phyloP scores from a whole-genome alignment of 495 filamentous ascomycete species.

The Penicillium subrubescens region DNA sequence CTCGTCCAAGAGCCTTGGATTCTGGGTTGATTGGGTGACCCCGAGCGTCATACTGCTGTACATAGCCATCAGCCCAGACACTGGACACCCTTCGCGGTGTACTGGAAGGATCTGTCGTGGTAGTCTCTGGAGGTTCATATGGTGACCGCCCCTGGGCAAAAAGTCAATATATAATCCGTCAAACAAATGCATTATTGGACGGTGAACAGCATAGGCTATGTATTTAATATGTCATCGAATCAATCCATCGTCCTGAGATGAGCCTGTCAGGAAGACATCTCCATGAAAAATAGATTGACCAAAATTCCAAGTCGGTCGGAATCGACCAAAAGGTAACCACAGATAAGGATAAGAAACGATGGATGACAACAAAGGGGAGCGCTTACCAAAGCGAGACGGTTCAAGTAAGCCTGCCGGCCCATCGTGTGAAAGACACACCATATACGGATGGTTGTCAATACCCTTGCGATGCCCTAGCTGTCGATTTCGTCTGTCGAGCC shows the following conservation, averaged over 20 bases:
- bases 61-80: slow-evolving; percentile 49
- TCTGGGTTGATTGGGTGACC: slow-evolving; percentile 68
- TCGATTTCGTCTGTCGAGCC: not conserved
- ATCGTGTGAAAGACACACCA: slow-evolving; percentile 28
- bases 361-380: slow-evolving; percentile 2
- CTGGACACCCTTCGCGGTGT: slow-evolving; percentile 34
- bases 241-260: not conserved
- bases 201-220: not conserved
- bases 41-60: slow-evolving; percentile 69
- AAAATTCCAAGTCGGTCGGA: not conserved
- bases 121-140: slow-evolving; percentile 60
- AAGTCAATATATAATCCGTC: slow-evolving; percentile 22
- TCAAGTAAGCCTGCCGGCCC: slow-evolving; percentile 55
- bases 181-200: not conserved
- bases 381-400: slow-evolving; percentile 57
- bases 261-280: not conserved
- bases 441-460: slow-evolving; percentile 5
- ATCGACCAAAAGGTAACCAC: not conserved
- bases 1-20: slow-evolving; percentile 45
- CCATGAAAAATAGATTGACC: not conserved
- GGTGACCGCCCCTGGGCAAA: slow-evolving; percentile 66
- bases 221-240: not conserved
- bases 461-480: not conserved
- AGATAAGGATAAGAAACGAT: not conserved
- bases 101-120: slow-evolving; percentile 19